phyloP scores from a whole-genome alignment of 306 rosid species.

The Prunus padus region DNA sequence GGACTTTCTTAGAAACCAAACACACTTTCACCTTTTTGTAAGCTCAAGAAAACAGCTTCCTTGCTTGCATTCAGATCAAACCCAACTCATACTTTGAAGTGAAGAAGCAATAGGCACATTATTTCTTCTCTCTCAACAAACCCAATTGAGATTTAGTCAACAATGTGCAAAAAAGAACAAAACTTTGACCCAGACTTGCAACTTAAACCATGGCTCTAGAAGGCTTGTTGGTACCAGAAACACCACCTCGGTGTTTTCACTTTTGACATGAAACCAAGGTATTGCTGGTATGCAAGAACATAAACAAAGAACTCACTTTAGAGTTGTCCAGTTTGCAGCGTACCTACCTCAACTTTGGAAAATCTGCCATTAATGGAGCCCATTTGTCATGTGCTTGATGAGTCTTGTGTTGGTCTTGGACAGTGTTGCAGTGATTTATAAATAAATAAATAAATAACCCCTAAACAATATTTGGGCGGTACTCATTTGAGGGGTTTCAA shows the following conservation, averaged over 20 bases:
- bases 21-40: conserved; percentile 15
- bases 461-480: conserved; percentile 4
- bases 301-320: conserved; percentile 23
- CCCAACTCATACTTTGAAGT: conserved; percentile 48
- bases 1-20: conserved; percentile 21
- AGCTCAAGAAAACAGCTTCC: conserved; percentile 24
- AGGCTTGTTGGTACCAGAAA: conserved; percentile 5
- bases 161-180: background rate
- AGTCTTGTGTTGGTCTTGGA: conserved; percentile 18
- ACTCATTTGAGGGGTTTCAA: background rate
- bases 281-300: conserved; percentile 15
- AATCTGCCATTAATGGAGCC: conserved; percentile 37
- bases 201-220: background rate
- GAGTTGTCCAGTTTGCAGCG: conserved; percentile 57
- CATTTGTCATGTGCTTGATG: conserved; percentile 26
- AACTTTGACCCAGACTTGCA: conserved; percentile 32
- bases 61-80: conserved; percentile 39
- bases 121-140: conserved; percentile 38
- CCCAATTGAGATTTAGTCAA: conserved; percentile 19
- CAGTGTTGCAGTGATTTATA: conserved; percentile 17
- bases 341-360: conserved; percentile 54
- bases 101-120: conserved; percentile 42
- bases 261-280: conserved; percentile 15
- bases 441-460: conserved; percentile 3
- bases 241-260: background rate